Percentiles rank a stretch among this genome's conserved stretches.
Conservation (phyloP, 306 rosid species). For the Acacia acuminata region DNA sequence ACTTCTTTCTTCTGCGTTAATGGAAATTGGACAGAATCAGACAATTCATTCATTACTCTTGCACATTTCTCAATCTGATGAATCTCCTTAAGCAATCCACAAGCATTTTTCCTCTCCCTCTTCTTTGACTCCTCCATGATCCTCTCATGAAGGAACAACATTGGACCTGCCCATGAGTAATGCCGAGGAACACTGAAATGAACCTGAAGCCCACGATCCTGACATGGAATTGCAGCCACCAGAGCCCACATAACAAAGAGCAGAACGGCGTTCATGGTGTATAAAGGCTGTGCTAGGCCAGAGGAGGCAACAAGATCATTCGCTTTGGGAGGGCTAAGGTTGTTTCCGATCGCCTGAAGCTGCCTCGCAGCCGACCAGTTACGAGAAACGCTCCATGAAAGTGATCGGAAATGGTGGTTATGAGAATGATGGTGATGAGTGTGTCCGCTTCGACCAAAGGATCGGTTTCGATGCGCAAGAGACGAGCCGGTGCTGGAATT, state of each 20-base stretch:
- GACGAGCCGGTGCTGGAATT: constrained; percentile 17
- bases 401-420: constrained; percentile 64
- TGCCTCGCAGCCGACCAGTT: constrained; percentile 93
- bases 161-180: constrained; percentile 67
- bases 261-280: constrained; percentile 58
- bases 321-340: constrained; percentile 60
- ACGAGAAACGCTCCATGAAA: constrained; percentile 90
- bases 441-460: constrained; percentile 66
- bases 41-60: constrained; percentile 62
- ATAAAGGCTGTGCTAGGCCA: constrained; percentile 67
- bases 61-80: constrained; percentile 76
- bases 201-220: constrained; percentile 80
- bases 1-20: constrained; percentile 62
- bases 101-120: constrained; percentile 69
- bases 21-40: constrained; percentile 74
- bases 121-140: constrained; percentile 78
- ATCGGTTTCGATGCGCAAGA: constrained; percentile 68
- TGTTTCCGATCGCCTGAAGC: constrained; percentile 78
- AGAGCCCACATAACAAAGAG: constrained; percentile 85
- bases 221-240: constrained; percentile 98
- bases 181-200: constrained; percentile 61
- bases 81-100: constrained; percentile 83
- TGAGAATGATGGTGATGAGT: constrained; percentile 14
- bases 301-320: constrained; percentile 58
- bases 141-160: constrained; percentile 65